phyloP scores from a whole-genome alignment of 768 basidiomycete genomes.

The Solioccasus polychromus region DNA sequence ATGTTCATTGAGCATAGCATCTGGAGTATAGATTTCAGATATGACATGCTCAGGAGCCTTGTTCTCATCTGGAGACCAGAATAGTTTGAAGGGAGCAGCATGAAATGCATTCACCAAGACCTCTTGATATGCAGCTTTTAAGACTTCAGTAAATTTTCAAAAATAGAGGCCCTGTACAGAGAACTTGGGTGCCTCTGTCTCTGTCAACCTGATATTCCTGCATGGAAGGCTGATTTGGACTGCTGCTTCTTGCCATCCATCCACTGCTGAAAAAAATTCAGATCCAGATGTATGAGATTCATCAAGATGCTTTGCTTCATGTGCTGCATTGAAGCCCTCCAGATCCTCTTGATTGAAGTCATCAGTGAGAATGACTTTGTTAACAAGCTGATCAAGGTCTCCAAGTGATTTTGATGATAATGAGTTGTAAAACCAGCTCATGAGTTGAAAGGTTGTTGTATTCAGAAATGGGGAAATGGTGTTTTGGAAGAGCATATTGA shows the following conservation, averaged over 20 bases:
- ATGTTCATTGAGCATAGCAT: too few species aligned
- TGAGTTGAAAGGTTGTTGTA: constrained; percentile 17
- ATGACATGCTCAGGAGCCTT: too few species aligned
- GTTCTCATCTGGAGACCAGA: background rate
- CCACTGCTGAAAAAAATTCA: background rate
- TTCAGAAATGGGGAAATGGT: constrained; percentile 15
- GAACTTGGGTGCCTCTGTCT: too few species aligned
- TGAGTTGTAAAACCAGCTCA: constrained; percentile 27
- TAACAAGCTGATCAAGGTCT: constrained; percentile 11
- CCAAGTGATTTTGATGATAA: constrained; percentile 9
- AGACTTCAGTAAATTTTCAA: constrained; percentile 20
- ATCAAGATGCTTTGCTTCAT: background rate
- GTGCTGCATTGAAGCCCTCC: background rate
- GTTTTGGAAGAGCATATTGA: too few species aligned
- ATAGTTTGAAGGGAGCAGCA: constrained; percentile 14
- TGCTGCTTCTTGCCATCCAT: background rate
- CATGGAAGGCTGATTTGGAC: background rate
- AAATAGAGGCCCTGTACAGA: constrained; percentile 31
- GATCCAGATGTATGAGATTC: background rate
- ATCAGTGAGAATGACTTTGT: constrained; percentile 9
- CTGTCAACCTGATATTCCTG: background rate
- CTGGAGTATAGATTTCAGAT: too few species aligned
- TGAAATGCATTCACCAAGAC: constrained; percentile 14
- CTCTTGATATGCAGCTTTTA: constrained; percentile 21
- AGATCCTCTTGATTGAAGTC: constrained; percentile 14